Conservation (phyloP, 2,329 filamentous ascomycete species). For the Penicillium brasilianum region DNA sequence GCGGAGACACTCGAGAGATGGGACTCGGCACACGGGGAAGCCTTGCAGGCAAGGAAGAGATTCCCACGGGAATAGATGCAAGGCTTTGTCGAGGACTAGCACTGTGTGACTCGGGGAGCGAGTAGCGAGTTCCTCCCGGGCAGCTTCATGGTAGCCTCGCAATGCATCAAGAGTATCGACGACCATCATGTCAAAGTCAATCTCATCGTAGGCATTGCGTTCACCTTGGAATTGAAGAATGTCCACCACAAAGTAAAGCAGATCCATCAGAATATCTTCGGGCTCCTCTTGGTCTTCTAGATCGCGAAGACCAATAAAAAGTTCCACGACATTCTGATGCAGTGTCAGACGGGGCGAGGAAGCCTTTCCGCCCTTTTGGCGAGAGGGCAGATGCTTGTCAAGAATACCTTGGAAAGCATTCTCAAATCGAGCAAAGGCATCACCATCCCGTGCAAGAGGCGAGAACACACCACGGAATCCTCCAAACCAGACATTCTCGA, state of each 20-base stretch:
- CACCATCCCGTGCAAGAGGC: slow-evolving; percentile 66
- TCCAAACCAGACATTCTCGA: slow-evolving; percentile 93
- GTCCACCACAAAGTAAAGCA: slow-evolving; percentile 95
- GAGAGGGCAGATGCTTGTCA: slow-evolving; percentile 83
- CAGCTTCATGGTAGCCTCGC: slow-evolving; percentile 71
- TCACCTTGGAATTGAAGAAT: slow-evolving; percentile 97
- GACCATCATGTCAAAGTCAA: slow-evolving; percentile 91
- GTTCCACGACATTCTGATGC: slow-evolving; percentile 74
- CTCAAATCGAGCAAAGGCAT: slow-evolving; percentile 75
- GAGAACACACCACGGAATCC: slow-evolving; percentile 96
- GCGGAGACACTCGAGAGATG: slow-evolving; percentile 81
- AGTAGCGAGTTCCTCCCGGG: slow-evolving; percentile 41
- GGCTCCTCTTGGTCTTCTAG: slow-evolving; percentile 73
- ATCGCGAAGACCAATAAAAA: slow-evolving; percentile 86
- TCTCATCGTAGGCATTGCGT: slow-evolving; percentile 94
- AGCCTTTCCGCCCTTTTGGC: slow-evolving; percentile 64
- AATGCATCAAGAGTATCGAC: slow-evolving; percentile 87
- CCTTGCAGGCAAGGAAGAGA: slow-evolving; percentile 84
- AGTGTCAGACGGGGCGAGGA: slow-evolving; percentile 58
- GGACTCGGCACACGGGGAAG: slow-evolving; percentile 81
- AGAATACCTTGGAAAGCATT: slow-evolving; percentile 78
- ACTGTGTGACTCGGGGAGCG: slow-evolving; percentile 69
- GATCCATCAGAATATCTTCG: slow-evolving; percentile 86
- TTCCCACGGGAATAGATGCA: slow-evolving; percentile 96
- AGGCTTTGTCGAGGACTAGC: slow-evolving; percentile 84